phyloP scores from a whole-genome alignment of 305 asterid species.

The Nicotiana rustica region DNA sequence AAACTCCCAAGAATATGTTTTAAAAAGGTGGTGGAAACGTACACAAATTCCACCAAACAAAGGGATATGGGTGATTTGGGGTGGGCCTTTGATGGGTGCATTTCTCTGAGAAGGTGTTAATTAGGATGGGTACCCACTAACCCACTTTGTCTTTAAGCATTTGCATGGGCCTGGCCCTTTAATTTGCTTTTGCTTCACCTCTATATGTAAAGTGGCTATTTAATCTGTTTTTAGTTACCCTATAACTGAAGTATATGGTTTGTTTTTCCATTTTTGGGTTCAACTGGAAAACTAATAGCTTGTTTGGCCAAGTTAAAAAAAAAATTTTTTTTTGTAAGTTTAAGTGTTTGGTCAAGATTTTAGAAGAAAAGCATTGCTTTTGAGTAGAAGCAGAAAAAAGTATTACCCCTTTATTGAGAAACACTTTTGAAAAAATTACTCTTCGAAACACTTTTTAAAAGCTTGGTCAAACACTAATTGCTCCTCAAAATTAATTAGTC shows the following conservation, averaged over 20 bases:
- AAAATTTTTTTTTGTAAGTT: too few species aligned
- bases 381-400: too few species aligned
- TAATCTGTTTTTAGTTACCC: neutral
- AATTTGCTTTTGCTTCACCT: neutral
- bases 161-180: neutral
- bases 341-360: too few species aligned
- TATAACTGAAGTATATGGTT: neutral
- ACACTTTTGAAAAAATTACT: too few species aligned
- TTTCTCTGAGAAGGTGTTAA: constrained; percentile 37
- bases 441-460: too few species aligned
- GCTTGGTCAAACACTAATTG: too few species aligned
- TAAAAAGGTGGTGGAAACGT: constrained; percentile 37
- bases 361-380: too few species aligned
- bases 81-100: constrained; percentile 49
- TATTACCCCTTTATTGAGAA: too few species aligned
- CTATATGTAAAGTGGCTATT: neutral
- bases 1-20: too few species aligned
- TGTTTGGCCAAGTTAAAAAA: too few species aligned
- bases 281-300: neutral
- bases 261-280: neutral
- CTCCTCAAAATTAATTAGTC: too few species aligned
- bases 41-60: constrained; percentile 41
- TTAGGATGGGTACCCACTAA: constrained; percentile 48
- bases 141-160: constrained; percentile 47
- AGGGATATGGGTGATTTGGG: constrained; percentile 38